These are phyloP conservation scores for Starmerella sirachaensis DNA, from an alignment of 805 yeast genomes.

Conservation along the genomic window DNA sequence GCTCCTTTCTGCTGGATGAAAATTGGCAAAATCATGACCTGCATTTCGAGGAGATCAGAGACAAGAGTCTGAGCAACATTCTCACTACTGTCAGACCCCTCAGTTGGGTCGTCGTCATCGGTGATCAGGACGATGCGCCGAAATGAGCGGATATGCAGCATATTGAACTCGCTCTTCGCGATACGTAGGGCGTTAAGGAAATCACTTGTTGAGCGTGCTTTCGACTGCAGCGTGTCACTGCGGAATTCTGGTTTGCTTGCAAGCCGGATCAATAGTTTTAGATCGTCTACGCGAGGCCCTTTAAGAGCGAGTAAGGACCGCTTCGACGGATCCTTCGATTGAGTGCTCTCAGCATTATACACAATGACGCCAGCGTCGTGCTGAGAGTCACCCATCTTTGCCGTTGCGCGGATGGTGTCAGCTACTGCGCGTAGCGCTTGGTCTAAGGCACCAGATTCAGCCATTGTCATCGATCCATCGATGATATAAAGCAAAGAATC, in stretches of 20 bases:
- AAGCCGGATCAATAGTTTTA: slow-evolving; percentile 18
- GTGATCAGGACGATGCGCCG: slow-evolving; percentile 19
- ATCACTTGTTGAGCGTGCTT: slow-evolving; percentile 2
- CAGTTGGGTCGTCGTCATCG: slow-evolving; percentile 18
- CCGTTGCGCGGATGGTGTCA: slow-evolving; percentile 53
- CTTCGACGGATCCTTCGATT: slow-evolving; percentile 27
- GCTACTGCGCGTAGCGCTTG: slow-evolving; percentile 40
- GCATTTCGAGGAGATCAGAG: slow-evolving; percentile 17
- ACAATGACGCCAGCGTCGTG: slow-evolving; percentile 59
- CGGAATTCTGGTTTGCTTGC: slow-evolving; percentile 3
- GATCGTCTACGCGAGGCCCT: slow-evolving; percentile 15
- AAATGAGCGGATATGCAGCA: slow-evolving; percentile 9
- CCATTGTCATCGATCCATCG: slow-evolving; percentile 29
- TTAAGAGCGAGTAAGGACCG: slow-evolving; percentile 12
- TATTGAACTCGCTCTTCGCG: slow-evolving; percentile 15
- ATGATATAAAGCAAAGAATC: slow-evolving; percentile 30
- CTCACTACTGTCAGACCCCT: slow-evolving; percentile 13
- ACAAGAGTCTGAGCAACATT: slow-evolving; percentile 25
- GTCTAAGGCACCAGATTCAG: slow-evolving; percentile 16
- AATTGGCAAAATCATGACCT: slow-evolving; percentile 17
- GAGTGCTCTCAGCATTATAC: slow-evolving; percentile 26
- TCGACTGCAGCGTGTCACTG: slow-evolving; percentile 1
- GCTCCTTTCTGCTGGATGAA: slow-evolving; percentile 8
- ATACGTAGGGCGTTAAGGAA: slow-evolving; percentile 7
- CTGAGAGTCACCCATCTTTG: slow-evolving; percentile 52